phyloP scores from a whole-genome alignment of 345 rosid genomes.

The Arabidopsis arenosa region DNA sequence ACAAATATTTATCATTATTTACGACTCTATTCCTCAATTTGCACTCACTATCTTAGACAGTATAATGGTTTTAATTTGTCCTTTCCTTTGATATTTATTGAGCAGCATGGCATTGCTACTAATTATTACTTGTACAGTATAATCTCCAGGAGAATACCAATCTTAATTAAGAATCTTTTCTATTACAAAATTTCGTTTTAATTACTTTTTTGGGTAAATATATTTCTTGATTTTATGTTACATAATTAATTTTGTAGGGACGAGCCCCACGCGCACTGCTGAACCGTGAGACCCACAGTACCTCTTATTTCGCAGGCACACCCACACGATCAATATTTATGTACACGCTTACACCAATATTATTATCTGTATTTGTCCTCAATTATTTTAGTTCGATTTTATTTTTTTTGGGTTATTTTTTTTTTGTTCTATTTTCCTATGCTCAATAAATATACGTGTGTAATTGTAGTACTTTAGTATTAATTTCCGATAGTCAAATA shows the following conservation, averaged over 20 bases:
- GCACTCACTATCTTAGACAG: conserved; percentile 42
- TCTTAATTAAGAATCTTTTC: neutral
- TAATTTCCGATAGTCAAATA: neutral
- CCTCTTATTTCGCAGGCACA: conserved; percentile 44
- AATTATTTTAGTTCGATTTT: conserved; percentile 36
- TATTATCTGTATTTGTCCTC: conserved; percentile 48
- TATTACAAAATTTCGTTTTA: neutral
- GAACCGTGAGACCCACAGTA: conserved; percentile 48
- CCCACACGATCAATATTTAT: conserved; percentile 44
- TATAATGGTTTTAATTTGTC: conserved; percentile 46
- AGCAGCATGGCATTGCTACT: conserved; percentile 43
- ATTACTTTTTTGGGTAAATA: neutral
- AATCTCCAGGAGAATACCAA: conserved; percentile 31
- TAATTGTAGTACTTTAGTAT: conserved; percentile 8
- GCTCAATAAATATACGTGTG: neutral
- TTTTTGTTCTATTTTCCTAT: conserved; percentile 26
- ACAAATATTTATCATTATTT: conserved; percentile 7
- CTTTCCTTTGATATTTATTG: conserved; percentile 34
- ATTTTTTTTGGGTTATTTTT: neutral
- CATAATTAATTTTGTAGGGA: conserved; percentile 44
- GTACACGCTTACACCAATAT: conserved; percentile 47
- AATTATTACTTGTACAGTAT: conserved; percentile 44
- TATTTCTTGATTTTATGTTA: conserved; percentile 2
- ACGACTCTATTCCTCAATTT: conserved; percentile 28
- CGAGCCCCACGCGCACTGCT: conserved; percentile 46